A percentile compares a stretch with the other conserved stretches of the same genome.
Evolutionary conservation across 179 eudicot species (phyloP).

Genomic region (Pouteria campechiana): DNA sequence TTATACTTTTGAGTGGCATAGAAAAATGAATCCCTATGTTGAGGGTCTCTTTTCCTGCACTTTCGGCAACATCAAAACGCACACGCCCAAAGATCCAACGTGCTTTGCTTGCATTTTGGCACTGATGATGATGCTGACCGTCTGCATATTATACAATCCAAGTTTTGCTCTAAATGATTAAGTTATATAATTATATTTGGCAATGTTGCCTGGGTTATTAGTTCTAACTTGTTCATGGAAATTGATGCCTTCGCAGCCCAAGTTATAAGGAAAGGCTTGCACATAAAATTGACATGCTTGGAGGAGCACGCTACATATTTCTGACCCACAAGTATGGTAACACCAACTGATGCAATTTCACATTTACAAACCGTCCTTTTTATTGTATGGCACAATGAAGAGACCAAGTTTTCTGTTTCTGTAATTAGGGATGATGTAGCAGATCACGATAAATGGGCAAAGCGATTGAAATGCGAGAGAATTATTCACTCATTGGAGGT

Average conservation of each 20-base stretch:
- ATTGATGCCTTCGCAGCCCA: conserved; percentile 47
- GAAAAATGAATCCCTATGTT: no score
- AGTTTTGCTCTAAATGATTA: no score
- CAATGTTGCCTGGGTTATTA: no score
- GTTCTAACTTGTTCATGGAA: not conserved
- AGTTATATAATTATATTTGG: no score
- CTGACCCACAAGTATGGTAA: conserved; percentile 37
- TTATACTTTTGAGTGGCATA: no score
- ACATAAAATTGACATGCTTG: conserved; percentile 26
- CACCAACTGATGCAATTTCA: not conserved
- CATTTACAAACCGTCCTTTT: not conserved
- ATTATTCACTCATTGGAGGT: conserved; percentile 33
- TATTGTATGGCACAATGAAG: no score
- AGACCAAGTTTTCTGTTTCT: not conserved
- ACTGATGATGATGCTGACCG: no score
- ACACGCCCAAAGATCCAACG: no score
- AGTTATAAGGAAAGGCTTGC: conserved; percentile 28
- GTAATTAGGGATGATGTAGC: conserved; percentile 45
- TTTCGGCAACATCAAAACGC: no score
- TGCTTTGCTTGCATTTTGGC: no score
- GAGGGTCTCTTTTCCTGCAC: no score
- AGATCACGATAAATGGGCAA: conserved; percentile 44
- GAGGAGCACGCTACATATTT: conserved; percentile 46
- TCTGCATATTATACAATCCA: no score
- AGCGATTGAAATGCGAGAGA: conserved; percentile 28